phyloP scores from a whole-genome alignment of 306 rosid species.

The Quercus rubra region DNA sequence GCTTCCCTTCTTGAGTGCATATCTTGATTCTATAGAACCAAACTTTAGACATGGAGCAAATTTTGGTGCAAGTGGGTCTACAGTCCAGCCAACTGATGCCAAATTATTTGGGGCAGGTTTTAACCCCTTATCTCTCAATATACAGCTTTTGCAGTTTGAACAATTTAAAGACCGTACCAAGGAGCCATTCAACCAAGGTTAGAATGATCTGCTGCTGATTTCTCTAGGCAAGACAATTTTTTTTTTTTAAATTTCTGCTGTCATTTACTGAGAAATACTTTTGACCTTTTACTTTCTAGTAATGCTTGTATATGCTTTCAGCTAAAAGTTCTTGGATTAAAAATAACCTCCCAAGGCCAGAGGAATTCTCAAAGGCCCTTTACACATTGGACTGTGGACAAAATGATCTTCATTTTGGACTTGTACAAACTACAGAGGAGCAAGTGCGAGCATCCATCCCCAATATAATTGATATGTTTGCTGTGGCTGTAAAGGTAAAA shows the following conservation, averaged over 20 bases:
- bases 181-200: conserved; percentile 9
- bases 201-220: background rate
- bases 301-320: background rate
- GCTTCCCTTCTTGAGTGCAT: conserved; percentile 20
- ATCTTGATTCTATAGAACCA: conserved; percentile 25
- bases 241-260: background rate
- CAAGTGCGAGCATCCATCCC: conserved; percentile 13
- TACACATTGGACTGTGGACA: conserved; percentile 25
- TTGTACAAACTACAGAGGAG: conserved; percentile 6
- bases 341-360: background rate
- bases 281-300: background rate
- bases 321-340: background rate
- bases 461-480: background rate
- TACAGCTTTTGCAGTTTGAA: conserved; percentile 14
- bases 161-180: conserved; percentile 18
- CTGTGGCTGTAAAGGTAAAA: conserved; percentile 14
- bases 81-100: conserved; percentile 15
- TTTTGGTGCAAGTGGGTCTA: conserved; percentile 25
- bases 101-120: conserved; percentile 13
- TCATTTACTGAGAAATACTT: background rate
- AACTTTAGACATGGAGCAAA: conserved; percentile 12
- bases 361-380: conserved; percentile 20
- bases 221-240: too few relatives aligned
- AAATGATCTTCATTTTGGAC: conserved; percentile 11
- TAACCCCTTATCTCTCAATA: conserved; percentile 21